Evolutionary conservation across 768 basidiomycete species (phyloP), one percentile per base, ranked within the genome.

Genomic region (Psilocybe sp.): DNA sequence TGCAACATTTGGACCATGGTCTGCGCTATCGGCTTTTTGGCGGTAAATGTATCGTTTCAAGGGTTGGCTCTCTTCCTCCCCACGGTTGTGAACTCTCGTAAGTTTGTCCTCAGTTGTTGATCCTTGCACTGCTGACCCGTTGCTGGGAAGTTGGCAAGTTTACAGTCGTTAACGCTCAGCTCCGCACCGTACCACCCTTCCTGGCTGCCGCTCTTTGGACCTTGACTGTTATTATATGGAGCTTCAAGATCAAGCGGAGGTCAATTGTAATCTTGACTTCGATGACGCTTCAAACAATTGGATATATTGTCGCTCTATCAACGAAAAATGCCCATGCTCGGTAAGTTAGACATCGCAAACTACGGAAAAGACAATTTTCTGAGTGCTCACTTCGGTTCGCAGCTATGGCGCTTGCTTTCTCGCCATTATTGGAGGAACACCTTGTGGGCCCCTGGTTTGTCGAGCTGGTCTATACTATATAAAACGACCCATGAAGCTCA

Each of bases 401-500:
- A 60, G 76, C 52, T 77, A 78, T 60, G 75, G 69, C 1, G 75
- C 76, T 3, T 76, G 75, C 51, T 78, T 78, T 56, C 56, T 78
- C 14, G 67, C 64, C 3, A 55, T 76, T 18, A 63, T 69, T 20
- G 76, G 75, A 1, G 70, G 67, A 3, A 66, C 66, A 23, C 64
- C 71, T 8, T 61, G 64, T 40, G 76, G 69, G 1, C 76, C 76
- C 5, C 57, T 67, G 60, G 64, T 66, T 45, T 3, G 42, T 34
- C 23, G 8, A 35, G 23, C 14, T 20, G 18, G 8, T n/a, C 15
- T 35, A 15, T 46, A 23, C 5, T 12, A n/a, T 34, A 11, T 14
- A 16, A 9, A 10, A 2, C 13, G 18, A 5, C 13, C 18, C 6
- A 28, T 28, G 4, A 4, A 20, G 8, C 20, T 12, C 13, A 4